Evolutionary conservation across 179 eudicot genomes (phyloP), one percentile per base, ranked within the genome.

Genomic region (Silene noctiflora): DNA sequence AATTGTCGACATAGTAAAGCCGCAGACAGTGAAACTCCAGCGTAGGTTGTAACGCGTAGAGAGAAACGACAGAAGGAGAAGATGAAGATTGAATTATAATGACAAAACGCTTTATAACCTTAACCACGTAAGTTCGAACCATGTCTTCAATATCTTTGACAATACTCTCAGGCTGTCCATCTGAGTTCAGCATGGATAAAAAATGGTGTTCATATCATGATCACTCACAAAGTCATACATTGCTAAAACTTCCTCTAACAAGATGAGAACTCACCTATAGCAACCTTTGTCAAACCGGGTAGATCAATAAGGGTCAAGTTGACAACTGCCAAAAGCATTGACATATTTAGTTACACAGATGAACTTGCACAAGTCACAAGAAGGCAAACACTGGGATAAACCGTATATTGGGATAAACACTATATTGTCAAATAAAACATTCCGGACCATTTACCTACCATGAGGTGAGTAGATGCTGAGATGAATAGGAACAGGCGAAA

Each of bases 281-380:
- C 98, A 77, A 93, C 94, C 87, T 93, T 93, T 56, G 98, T 93
- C 84, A 93, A 81, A 74, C 98, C 98, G 55, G 98, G 97, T 80
- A 93, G 83, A 85, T 93, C 98, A 76, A 93, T 84, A 42, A 91
- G 83, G 67, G 98, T 93, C 81, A 93, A 88, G 83, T 93, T 90
- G 86, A 93, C 98, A 86, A 93, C 98, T 93, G 91, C 73, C 74
- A 71, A 16, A 76, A 80, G 35, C 60, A 67, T 27, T 16, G 44
- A 80, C 68, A n/a, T 31, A n/a, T 31, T 25, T 17, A 11, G 8
- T 25, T 55, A 58, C 42, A 69, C 46, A 76, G 42, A 17, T 21
- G 21, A 48, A 75, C 25, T 74, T 25, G 55, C 21, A 65, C 42
- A 73, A 14, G 6, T 14, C 11, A 67, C 58, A 6, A 74, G 21